phyloP scores from a whole-genome alignment of 1,284 basidiomycete species.

The Tilletiopsis washingtonensis region DNA sequence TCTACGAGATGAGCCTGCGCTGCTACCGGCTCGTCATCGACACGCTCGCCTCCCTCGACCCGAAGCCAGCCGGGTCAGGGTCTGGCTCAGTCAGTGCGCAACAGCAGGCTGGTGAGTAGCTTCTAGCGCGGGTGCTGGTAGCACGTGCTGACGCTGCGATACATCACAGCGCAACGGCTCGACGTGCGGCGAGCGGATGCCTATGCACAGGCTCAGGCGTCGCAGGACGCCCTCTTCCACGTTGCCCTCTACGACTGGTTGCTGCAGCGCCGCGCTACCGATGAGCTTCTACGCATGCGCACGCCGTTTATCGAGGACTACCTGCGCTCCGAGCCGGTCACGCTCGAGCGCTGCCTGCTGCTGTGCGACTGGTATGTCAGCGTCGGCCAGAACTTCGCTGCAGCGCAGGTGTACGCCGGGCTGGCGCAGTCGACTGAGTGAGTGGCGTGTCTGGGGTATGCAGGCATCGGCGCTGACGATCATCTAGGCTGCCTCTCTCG shows the following conservation, averaged over 20 bases:
- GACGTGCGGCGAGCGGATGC: slow-evolving; percentile 40
- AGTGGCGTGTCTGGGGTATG: slow-evolving; percentile 53
- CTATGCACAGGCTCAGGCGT: slow-evolving; percentile 58
- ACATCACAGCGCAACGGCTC: slow-evolving; percentile 2
- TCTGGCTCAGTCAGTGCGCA: not conserved
- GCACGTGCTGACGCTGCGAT: no score
- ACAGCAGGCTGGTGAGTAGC: no score
- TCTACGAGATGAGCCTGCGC: slow-evolving; percentile 53
- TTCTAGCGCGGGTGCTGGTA: no score
- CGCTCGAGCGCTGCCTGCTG: slow-evolving; percentile 74
- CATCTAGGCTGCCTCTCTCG: slow-evolving; percentile 19
- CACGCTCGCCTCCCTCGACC: slow-evolving; percentile 71
- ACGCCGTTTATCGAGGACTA: slow-evolving; percentile 80
- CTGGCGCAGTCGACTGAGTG: slow-evolving; percentile 75
- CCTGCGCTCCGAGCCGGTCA: slow-evolving; percentile 70
- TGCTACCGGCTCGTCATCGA: slow-evolving; percentile 62
- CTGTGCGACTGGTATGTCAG: slow-evolving; percentile 91
- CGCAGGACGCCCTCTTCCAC: slow-evolving; percentile 87
- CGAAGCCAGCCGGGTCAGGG: slow-evolving; percentile 26
- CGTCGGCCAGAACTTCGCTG: slow-evolving; percentile 61
- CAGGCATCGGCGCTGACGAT: slow-evolving; percentile 93
- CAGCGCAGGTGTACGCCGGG: slow-evolving; percentile 76
- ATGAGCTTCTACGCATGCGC: slow-evolving; percentile 63
- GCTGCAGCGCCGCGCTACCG: slow-evolving; percentile 67
- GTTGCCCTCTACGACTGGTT: slow-evolving; percentile 91